Conservation (phyloP, 106 monocot genomes). For the Allium fistulosum region DNA sequence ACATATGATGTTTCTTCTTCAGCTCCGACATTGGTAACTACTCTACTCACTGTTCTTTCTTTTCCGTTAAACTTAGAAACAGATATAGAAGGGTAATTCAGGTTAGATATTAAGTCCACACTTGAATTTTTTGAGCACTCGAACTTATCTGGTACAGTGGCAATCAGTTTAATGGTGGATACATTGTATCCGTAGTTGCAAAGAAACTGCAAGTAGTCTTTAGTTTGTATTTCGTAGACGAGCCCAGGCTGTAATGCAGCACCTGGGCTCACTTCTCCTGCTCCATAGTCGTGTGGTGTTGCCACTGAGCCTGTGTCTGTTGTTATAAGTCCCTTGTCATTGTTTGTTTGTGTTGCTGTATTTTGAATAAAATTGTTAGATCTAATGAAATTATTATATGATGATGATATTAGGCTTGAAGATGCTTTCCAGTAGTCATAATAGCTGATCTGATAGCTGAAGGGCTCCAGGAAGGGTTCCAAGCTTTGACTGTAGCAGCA, state of each 20-base stretch:
- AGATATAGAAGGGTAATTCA: constrained; percentile 81
- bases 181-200: constrained; percentile 76
- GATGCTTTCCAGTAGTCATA: constrained; percentile 61
- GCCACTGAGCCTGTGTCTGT: constrained; percentile 40
- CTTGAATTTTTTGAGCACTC: constrained; percentile 53
- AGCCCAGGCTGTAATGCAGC: constrained; percentile 51
- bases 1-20: constrained; percentile 37
- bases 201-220: constrained; percentile 60
- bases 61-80: constrained; percentile 18
- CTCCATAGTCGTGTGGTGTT: constrained; percentile 61
- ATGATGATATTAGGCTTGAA: not conserved
- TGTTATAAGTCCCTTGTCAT: constrained; percentile 20
- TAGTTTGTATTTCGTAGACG: constrained; percentile 40
- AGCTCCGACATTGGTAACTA: constrained; percentile 49
- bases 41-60: constrained; percentile 30
- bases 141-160: constrained; percentile 31
- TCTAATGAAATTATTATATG: not conserved
- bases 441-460: constrained; percentile 71
- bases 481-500: constrained; percentile 52
- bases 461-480: constrained; percentile 70
- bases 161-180: constrained; percentile 38
- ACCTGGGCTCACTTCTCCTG: constrained; percentile 61
- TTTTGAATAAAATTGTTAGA: not conserved
- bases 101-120: constrained; percentile 51
- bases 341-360: constrained; percentile 39